These are phyloP conservation scores for Penicillium canariense DNA, from an alignment of 495 filamentous ascomycete genomes.

Conservation along the genomic window DNA sequence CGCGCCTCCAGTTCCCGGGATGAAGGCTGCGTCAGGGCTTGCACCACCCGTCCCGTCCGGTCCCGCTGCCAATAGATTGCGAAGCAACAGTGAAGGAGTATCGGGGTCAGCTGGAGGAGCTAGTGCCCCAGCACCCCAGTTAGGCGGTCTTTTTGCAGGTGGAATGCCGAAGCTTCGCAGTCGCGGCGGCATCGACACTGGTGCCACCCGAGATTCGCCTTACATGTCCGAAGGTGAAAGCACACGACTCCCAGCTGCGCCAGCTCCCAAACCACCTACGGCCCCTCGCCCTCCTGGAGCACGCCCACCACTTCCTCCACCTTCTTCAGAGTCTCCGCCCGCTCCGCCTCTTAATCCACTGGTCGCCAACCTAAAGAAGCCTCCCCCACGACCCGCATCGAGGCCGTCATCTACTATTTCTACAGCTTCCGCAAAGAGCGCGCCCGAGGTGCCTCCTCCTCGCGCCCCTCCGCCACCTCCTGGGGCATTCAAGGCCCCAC, in stretches of 20 bases:
- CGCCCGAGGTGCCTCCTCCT: constrained; percentile 46
- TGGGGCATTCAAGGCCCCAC: constrained; percentile 46
- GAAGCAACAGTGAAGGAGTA: constrained; percentile 79
- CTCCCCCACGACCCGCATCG: constrained; percentile 48
- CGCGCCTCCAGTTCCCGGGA: constrained; percentile 79
- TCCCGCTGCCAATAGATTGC: constrained; percentile 55
- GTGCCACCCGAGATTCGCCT: constrained; percentile 71
- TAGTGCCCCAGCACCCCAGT: constrained; percentile 61
- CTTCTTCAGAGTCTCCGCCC: constrained; percentile 52
- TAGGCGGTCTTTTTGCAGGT: constrained; percentile 86
- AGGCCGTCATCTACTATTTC: constrained; percentile 47
- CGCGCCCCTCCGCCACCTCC: constrained; percentile 68
- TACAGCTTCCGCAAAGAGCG: background rate
- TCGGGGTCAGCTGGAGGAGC: constrained; percentile 40
- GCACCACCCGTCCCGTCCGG: constrained; percentile 70
- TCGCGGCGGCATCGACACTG: constrained; percentile 85
- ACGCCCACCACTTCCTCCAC: constrained; percentile 49
- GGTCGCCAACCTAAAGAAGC: constrained; percentile 60
- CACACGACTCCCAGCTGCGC: constrained; percentile 40
- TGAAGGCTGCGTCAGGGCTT: constrained; percentile 61
- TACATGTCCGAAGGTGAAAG: constrained; percentile 79
- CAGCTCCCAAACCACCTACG: constrained; percentile 57
- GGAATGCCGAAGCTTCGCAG: constrained; percentile 95
- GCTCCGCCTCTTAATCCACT: constrained; percentile 54
- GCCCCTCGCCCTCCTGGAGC: constrained; percentile 63